Base-by-base conservation (phyloP, 1,284 basidiomycete species). In the Cryptococcus sp. region DNA sequence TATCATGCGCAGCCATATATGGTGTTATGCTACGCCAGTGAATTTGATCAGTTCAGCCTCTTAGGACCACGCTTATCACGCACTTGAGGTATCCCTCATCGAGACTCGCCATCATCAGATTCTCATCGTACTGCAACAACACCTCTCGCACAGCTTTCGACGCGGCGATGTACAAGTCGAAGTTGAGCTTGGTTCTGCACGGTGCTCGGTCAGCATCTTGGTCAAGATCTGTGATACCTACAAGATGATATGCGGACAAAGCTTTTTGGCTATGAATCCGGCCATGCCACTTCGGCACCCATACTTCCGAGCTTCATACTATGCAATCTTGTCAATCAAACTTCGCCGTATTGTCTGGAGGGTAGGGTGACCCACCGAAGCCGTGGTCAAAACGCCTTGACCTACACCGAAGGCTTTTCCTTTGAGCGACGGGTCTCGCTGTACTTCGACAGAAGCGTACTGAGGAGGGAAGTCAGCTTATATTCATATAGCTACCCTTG, bases 31-130 rank as follows among this genome's bases (percentile, higher is more conserved):
- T 74, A 49, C 10, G 13, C 10, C 46, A 46, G 10, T 13, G 2
- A n/a, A 39, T 7, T 19, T 3, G 1, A 22, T 55, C 2, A 58
- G 42, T 19, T 22, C 20, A 20, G 47, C 50, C 47, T 23, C 25
- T 20, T 38, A 42, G 16, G 45, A 38, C 20, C 6, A 1, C 17
- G 35, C 39, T 22, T 7, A n/a, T 1, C 11, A 73, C 85, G 68
- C 63, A 92, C 90, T 92, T 94, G 53, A 90, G 81, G 77, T 92
- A 93, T 1, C 88, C 91, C 75, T 95, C 92, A 72, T 97, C 93
- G 57, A 90, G 87, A 15, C 91, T 89, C 3, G 89, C 90, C 64
- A 87, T 84, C 54, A 81, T 82, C 82, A 96, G 87, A 61, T 86
- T 87, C 5, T 88, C 85, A 74, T 96, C 93, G 71, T 93, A 96